Base-by-base conservation (phyloP, 768 basidiomycete species). In the Leccinum broughii region DNA sequence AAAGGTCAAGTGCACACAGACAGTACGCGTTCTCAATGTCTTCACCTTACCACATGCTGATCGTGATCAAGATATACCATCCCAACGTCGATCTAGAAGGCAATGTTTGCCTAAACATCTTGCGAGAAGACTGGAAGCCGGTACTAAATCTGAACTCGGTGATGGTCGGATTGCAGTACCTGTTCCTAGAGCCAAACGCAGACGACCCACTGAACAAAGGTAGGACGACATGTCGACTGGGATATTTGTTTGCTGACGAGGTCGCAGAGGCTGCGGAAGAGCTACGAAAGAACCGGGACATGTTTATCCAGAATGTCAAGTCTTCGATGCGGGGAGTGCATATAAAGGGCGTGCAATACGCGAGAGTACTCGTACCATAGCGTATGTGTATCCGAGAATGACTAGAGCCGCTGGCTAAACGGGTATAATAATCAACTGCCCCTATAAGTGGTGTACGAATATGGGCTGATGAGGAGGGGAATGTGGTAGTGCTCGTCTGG, bases 101-200 rank as follows among this genome's bases (percentile, higher is more conserved):
- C 50, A 98, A 98, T 67, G 96, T 99, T 51, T 99, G 97, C 80
- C 76, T 99, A 68, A 98, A 98, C 77, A 98, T 98, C 72, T 84
- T 98, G 60, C 87, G 97, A 72, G 97, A 99, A 80, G 97, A 99
- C 77, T 99, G 97, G 97, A 99, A 99, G 72, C 97, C 97, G 6
- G 97, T 99, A 3, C 80, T 99, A 49, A 98, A 98, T 76, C 81
- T 99, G 55, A 98, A 95, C 73, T 93, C 95, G 32, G 93, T 99
- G 64, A 96, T 98, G 93, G 93, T 98, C 61, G 97, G 97, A 37
- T 76, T 99, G 58, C 97, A 99, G 75, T 99, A 98, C 71, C 84
- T 99, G 55, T 99, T 99, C 83, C 81, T 99, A 59, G 97, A 99
- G 76, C 97, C 97, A 14, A 99, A 99, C 68, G 92, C 97, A 41